Percentiles rank a stretch among this genome's conserved stretches.
Conservation (phyloP, 2,329 filamentous ascomycete species). For the Ceratocystiopsis brevicomis region DNA sequence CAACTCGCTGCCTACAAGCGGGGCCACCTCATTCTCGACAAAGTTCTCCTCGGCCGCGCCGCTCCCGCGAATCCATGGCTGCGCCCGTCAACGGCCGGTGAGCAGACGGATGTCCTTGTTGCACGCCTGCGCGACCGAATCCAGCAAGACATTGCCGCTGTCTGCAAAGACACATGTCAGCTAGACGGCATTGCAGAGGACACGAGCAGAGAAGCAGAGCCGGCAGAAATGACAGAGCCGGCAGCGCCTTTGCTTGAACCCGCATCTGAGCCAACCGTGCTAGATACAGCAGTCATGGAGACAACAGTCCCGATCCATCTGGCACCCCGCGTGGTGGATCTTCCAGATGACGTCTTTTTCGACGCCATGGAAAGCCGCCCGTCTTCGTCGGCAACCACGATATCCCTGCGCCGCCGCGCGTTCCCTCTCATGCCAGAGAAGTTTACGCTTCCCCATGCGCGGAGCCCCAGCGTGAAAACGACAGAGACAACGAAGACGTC, state of each 20-base stretch:
- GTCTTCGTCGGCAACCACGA: no score
- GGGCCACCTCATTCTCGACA: constrained; percentile 33
- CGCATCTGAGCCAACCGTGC: no score
- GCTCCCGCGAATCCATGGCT: constrained; percentile 14
- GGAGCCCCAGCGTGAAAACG: not conserved
- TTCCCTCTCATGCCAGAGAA: constrained; percentile 11
- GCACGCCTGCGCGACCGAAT: constrained; percentile 25
- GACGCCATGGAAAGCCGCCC: not conserved
- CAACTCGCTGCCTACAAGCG: constrained; percentile 31
- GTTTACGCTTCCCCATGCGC: constrained; percentile 1
- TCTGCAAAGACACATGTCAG: constrained; percentile 32
- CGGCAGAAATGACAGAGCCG: no score
- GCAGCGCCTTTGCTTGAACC: no score
- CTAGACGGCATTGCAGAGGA: constrained; percentile 19
- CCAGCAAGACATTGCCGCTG: constrained; percentile 26
- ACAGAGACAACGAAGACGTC: no score
- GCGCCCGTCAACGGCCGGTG: constrained; percentile 7
- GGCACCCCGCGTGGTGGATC: constrained; percentile 6
- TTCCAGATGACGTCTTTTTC: constrained; percentile 3
- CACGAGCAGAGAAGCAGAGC: no score
- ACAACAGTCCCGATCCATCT: not conserved
- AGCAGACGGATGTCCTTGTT: constrained; percentile 21
- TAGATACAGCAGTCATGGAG: not conserved
- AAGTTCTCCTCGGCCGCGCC: constrained; percentile 23
- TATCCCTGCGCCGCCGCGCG: constrained; percentile 4